Percentiles rank a stretch among this genome's conserved stretches.
These are phyloP conservation scores for Blastocystis sp. DNA, from an alignment of 352 stramenopile genomes.

Conservation along the genomic window DNA sequence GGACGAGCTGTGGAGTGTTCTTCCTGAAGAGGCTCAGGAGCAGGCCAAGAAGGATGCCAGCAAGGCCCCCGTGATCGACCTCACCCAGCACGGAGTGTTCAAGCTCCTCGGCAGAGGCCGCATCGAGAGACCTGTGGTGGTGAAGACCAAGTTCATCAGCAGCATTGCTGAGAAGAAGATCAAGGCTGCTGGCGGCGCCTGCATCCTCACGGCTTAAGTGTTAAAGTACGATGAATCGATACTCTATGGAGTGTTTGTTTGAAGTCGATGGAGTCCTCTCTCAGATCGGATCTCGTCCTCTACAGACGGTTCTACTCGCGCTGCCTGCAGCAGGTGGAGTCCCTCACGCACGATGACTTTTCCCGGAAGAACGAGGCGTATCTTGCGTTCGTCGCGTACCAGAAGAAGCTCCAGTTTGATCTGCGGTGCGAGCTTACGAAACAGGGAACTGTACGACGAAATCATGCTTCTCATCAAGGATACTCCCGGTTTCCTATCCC, in stretches of 20 bases:
- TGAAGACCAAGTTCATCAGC: too few species aligned
- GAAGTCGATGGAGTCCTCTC: background rate
- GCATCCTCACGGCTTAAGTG: conserved; percentile 92
- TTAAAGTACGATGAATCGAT: conserved; percentile 23
- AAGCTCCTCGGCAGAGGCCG: too few species aligned
- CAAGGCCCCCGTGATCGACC: conserved; percentile 80
- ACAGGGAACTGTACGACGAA: conserved; percentile 40
- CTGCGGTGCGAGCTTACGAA: background rate
- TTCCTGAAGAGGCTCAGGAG: too few species aligned
- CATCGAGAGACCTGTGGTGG: too few species aligned
- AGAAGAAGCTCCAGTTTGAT: conserved; percentile 5
- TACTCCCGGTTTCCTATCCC: conserved; percentile 12
- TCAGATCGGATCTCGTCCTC: background rate
- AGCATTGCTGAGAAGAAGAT: too few species aligned
- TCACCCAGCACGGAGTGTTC: too few species aligned
- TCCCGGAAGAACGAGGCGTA: background rate
- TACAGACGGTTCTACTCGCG: conserved; percentile 15
- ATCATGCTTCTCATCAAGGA: background rate
- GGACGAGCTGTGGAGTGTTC: conserved; percentile 79
- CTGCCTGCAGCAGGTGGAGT: background rate
- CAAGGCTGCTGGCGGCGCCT: too few species aligned
- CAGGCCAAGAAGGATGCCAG: too few species aligned
- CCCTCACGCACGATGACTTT: background rate
- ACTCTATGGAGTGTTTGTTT: conserved; percentile 20
- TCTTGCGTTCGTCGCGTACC: background rate